These are phyloP conservation scores for Vaccinium darrowii DNA, from an alignment of 148 eudicot species.

Conservation along the genomic window DNA sequence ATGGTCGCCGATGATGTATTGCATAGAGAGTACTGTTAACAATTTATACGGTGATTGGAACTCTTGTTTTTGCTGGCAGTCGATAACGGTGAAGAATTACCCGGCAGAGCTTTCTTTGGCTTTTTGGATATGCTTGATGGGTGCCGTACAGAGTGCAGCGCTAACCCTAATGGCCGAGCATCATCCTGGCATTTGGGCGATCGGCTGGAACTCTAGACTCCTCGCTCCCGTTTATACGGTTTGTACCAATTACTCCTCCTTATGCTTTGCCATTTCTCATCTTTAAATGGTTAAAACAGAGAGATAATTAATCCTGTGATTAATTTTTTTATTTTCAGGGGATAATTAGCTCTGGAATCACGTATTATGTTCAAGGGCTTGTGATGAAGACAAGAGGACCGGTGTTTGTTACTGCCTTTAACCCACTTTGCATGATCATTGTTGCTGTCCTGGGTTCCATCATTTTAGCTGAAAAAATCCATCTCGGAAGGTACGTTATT, in stretches of 20 bases:
- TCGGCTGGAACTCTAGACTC: conserved; percentile 63
- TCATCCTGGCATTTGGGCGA: conserved; percentile 48
- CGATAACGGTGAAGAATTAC: conserved; percentile 49
- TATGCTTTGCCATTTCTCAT: neutral
- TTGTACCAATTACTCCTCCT: neutral
- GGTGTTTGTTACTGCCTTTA: conserved; percentile 68
- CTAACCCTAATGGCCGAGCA: conserved; percentile 43
- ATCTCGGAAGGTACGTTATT: conserved; percentile 51
- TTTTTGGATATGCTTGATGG: conserved; percentile 53
- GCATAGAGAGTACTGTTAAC: neutral
- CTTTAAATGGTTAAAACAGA: neutral
- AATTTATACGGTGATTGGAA: neutral
- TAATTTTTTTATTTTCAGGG: conserved; percentile 32
- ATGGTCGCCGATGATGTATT: neutral
- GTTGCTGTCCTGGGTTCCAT: conserved; percentile 46
- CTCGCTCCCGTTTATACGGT: conserved; percentile 59
- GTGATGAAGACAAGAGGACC: conserved; percentile 65
- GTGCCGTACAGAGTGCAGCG: conserved; percentile 43
- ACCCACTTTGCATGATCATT: conserved; percentile 69
- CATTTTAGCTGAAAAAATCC: conserved; percentile 54
- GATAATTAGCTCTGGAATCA: conserved; percentile 56
- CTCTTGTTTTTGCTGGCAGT: conserved; percentile 25
- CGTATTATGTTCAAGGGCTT: conserved; percentile 61
- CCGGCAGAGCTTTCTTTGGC: conserved; percentile 58
- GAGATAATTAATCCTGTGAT: neutral